phyloP scores from a whole-genome alignment of 129 eudicot species.

The Tagetes patula region DNA sequence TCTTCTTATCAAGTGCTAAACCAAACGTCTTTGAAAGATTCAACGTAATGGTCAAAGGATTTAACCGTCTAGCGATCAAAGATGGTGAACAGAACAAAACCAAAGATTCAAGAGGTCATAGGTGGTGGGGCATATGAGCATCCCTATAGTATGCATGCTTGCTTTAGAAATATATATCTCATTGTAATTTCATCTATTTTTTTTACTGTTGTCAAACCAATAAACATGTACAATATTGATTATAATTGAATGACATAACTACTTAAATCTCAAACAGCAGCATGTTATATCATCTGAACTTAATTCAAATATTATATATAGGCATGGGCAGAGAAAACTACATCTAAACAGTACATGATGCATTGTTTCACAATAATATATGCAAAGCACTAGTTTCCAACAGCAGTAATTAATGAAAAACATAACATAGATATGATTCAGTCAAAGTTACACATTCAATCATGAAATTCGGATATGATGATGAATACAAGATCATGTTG shows the following conservation, averaged over 20 bases:
- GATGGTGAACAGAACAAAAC: background rate
- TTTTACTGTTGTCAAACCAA: background rate
- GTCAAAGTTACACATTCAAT: constrained; percentile 26
- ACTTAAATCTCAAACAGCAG: background rate
- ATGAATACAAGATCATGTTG: too few species aligned
- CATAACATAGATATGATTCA: constrained; percentile 3
- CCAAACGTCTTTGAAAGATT: constrained; percentile 28
- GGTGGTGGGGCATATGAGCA: constrained; percentile 13
- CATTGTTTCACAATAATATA: background rate
- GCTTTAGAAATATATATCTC: background rate
- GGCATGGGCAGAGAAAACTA: background rate
- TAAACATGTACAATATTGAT: background rate
- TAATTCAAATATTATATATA: background rate
- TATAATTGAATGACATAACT: background rate
- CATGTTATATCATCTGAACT: constrained; percentile 6
- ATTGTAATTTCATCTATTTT: background rate
- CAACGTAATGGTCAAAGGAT: constrained; percentile 35
- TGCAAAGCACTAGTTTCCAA: background rate
- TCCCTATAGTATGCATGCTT: background rate
- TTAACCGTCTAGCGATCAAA: constrained; percentile 16
- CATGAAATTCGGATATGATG: constrained; percentile 3
- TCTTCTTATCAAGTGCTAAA: constrained; percentile 38
- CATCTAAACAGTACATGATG: background rate
- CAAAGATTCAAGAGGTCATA: constrained; percentile 8
- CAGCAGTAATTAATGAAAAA: background rate